These are phyloP conservation scores for Immersiporthe knoxdaviesiana DNA, from an alignment of 2,329 filamentous ascomycete genomes.

Conservation along the genomic window DNA sequence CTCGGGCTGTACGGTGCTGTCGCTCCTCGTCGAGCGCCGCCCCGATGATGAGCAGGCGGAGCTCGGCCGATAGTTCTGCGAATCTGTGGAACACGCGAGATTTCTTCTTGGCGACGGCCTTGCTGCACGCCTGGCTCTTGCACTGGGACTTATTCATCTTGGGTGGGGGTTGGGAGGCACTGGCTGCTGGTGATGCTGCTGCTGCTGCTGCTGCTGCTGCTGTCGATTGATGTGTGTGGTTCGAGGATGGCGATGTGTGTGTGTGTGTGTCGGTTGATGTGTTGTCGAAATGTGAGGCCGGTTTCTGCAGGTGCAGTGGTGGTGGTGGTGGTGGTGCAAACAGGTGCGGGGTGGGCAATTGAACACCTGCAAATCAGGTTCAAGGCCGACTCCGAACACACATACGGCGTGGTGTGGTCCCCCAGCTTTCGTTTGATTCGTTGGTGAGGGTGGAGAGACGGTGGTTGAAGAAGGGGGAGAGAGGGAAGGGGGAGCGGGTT, in stretches of 20 bases:
- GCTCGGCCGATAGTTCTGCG: slow-evolving; percentile 14
- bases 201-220: no score
- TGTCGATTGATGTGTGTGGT: not conserved
- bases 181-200: no score
- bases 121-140: not conserved
- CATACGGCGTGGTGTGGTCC: not conserved
- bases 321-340: not conserved
- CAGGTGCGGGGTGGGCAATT: not conserved
- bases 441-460: not conserved
- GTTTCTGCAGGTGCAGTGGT: not conserved
- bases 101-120: not conserved
- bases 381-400: not conserved
- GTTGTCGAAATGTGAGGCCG: not conserved
- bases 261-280: not conserved
- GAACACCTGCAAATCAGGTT: not conserved
- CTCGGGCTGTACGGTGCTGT: not conserved
- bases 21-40: slow-evolving; percentile 14
- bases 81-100: slow-evolving; percentile 6
- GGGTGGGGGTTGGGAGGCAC: no score
- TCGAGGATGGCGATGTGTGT: not conserved
- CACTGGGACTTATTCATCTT: not conserved
- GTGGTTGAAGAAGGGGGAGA: not conserved
- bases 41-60: slow-evolving; percentile 15
- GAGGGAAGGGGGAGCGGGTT: no score
- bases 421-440: not conserved